phyloP scores from a whole-genome alignment of 1,284 basidiomycete genomes.

The Leccinum angustisporum region DNA sequence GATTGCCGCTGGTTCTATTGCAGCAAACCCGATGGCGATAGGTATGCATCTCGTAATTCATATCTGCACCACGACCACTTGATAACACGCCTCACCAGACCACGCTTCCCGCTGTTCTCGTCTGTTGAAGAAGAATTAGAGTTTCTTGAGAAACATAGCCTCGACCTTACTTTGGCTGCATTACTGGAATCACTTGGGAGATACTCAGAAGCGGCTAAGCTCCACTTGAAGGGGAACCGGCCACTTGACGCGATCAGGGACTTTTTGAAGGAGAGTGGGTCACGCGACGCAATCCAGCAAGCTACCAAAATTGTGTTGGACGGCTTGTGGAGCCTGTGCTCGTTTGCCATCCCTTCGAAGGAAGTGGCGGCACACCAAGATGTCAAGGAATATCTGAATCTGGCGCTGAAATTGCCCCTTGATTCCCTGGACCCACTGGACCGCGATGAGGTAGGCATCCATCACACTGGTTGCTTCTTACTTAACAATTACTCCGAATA shows the following conservation, averaged over 20 bases:
- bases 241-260: constrained; percentile 48
- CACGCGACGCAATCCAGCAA: constrained; percentile 30
- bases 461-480: neutral
- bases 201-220: constrained; percentile 52
- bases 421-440: constrained; percentile 19
- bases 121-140: constrained; percentile 53
- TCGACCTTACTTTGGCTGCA: constrained; percentile 49
- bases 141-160: constrained; percentile 55
- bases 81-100: constrained; percentile 37
- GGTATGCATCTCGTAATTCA: constrained; percentile 16
- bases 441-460: constrained; percentile 14
- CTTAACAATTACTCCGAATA: constrained; percentile 1
- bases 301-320: constrained; percentile 33
- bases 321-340: constrained; percentile 24
- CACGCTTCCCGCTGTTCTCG: constrained; percentile 50
- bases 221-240: constrained; percentile 53
- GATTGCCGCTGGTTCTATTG: constrained; percentile 54
- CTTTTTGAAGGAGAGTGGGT: constrained; percentile 39
- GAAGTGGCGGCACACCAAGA: constrained; percentile 9
- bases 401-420: constrained; percentile 18
- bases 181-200: constrained; percentile 49
- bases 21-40: constrained; percentile 36
- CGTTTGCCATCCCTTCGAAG: constrained; percentile 22
- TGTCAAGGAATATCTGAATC: constrained; percentile 13
- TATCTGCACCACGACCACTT: neutral